Evolutionary conservation across 441 rosid species (phyloP), one percentile per base, ranked within the genome.

Genomic region (Pelargonium fulgidum): DNA sequence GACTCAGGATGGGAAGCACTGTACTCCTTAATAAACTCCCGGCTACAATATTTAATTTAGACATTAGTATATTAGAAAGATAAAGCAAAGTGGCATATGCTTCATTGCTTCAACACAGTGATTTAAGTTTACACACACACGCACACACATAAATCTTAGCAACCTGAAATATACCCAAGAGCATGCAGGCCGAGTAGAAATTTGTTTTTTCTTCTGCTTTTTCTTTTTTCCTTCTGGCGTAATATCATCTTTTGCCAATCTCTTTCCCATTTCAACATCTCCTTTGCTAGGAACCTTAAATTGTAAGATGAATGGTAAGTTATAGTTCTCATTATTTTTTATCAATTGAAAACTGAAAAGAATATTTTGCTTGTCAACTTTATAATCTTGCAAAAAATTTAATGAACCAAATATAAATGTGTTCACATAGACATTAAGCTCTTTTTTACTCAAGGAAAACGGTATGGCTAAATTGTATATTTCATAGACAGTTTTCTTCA

Each of bases 131-230:
- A 33, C 39, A 26, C 33, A 26, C 33, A 1, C 33, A 2, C 33
- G 33, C 33, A 26, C 33, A 26, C 33, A 26, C 33, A 26, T 0
- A n/a, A n/a, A n/a, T n/a, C n/a, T n/a, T 1, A 47, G 20, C 62
- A 74, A 82, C 85, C 82, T 82, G 66, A 82, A 82, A 64, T 77
- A 79, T 72, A 82, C 85, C 85, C 83, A 82, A 36, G 83, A 82
- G 75, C 85, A 80, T 3, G 85, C 81, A 44, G 85, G 85, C 65
- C 83, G 85, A 74, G 65, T 65, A 71, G 70, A 72, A 62, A 48
- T 69, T 69, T 73, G 75, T 70, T 79, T 70, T 71, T 75, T 77
- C 64, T 58, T 82, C 76, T 73, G 80, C 73, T 59, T 80, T 70
- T 70, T 82, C 77, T 75, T 78, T 72, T 73, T 80, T 22, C 66